Evolutionary conservation across 768 basidiomycete genomes (phyloP).

Genomic region (Pleurotus sapidus): DNA sequence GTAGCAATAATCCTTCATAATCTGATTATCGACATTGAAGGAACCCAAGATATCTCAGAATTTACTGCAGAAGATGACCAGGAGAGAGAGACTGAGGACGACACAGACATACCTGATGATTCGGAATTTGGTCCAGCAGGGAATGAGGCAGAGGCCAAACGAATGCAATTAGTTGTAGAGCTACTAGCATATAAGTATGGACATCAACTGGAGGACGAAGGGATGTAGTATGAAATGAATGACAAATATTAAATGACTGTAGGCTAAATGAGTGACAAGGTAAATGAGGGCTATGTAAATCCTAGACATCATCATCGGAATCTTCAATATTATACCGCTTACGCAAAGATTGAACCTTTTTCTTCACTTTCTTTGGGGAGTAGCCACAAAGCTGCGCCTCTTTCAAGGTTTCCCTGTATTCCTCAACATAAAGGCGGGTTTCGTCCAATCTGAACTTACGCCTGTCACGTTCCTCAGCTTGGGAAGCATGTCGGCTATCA

Average conservation of each 20-base stretch:
- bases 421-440: background rate
- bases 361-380: background rate
- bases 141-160: constrained; percentile 13
- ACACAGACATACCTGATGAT: background rate
- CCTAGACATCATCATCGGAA: background rate
- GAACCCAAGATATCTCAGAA: constrained; percentile 9
- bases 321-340: background rate
- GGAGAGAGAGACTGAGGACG: constrained; percentile 14
- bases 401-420: background rate
- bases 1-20: constrained; percentile 33
- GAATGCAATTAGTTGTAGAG: constrained; percentile 16
- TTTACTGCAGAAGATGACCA: constrained; percentile 12
- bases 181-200: constrained; percentile 11
- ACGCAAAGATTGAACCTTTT: background rate
- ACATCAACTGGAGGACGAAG: constrained; percentile 1
- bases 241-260: constrained; percentile 1
- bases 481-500: background rate
- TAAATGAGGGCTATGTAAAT: too few relatives aligned
- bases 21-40: constrained; percentile 30
- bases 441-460: background rate
- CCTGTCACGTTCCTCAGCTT: background rate
- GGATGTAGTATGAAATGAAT: constrained; percentile 2
- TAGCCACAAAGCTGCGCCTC: background rate
- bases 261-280: background rate
- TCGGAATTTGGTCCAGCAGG: constrained; percentile 1